These are phyloP conservation scores for Paraphysoderma sedebokerense DNA, from an alignment of 371 early-diverging fungal species.

Conservation along the genomic window DNA sequence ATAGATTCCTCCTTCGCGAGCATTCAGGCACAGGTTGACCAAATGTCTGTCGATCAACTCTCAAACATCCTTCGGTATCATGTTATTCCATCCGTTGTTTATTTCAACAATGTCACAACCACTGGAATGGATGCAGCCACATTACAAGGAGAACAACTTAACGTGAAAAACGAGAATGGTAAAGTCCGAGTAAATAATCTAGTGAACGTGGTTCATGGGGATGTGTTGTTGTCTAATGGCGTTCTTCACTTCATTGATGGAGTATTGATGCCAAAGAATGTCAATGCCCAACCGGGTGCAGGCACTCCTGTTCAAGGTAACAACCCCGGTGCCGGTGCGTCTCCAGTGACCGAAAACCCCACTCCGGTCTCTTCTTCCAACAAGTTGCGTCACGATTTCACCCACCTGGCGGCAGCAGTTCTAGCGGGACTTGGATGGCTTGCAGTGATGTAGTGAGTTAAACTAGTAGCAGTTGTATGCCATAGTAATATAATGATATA, in stretches of 20 bases:
- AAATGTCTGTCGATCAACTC: conserved; percentile 1
- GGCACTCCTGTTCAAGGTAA: too few species aligned
- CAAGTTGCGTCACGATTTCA: too few species aligned
- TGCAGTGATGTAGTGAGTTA: too few species aligned
- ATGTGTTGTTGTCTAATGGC: conserved; percentile 23
- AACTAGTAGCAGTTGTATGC: too few species aligned
- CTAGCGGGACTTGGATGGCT: too few species aligned
- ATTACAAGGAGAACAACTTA: conserved; percentile 3
- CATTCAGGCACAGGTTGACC: neutral
- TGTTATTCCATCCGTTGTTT: conserved; percentile 20
- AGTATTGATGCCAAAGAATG: conserved; percentile 6
- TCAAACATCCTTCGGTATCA: conserved; percentile 12
- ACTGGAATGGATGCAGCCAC: neutral
- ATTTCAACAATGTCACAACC: conserved; percentile 14
- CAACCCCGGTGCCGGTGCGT: too few species aligned
- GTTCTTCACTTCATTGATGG: conserved; percentile 25
- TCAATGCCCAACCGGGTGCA: too few species aligned
- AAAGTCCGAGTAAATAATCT: conserved; percentile 13
- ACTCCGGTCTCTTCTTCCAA: too few species aligned
- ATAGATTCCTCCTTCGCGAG: neutral
- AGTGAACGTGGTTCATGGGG: conserved; percentile 12
- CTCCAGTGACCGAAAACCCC: too few species aligned
- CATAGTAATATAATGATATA: too few species aligned
- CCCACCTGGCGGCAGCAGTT: too few species aligned
- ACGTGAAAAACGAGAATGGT: conserved; percentile 6